These are phyloP conservation scores for Geoglossum cookeanum DNA, from an alignment of 2,329 filamentous ascomycete genomes.

Conservation along the genomic window DNA sequence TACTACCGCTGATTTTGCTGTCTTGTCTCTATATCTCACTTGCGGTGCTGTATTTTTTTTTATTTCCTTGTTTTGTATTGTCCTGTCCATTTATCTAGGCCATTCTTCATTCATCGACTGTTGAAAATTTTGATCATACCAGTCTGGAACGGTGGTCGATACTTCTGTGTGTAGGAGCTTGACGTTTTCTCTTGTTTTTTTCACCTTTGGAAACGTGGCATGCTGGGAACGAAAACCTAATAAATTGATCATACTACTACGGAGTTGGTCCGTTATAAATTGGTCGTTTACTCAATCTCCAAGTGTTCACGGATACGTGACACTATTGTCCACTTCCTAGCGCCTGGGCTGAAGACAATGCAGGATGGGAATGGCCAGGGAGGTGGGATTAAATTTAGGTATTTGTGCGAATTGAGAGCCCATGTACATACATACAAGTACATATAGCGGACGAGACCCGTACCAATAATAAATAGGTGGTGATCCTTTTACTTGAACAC, in stretches of 20 bases:
- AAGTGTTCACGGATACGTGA: not conserved
- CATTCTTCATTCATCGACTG: not conserved
- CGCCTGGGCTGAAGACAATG: not conserved
- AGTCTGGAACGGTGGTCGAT: slow-evolving; percentile 2
- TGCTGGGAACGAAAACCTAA: slow-evolving; percentile 2
- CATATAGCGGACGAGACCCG: no score
- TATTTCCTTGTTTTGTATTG: not conserved
- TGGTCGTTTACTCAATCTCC: not conserved
- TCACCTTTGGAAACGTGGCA: slow-evolving; percentile 1
- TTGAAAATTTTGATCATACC: not conserved
- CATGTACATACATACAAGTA: no score
- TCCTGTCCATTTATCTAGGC: not conserved
- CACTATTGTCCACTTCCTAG: slow-evolving; percentile 9
- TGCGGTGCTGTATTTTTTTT: not conserved
- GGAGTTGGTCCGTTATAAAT: not conserved
- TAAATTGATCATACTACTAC: slow-evolving; percentile 3
- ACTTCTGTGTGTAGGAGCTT: not conserved
- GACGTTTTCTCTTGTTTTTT: not conserved
- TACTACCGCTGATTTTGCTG: not conserved
- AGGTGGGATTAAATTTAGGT: no score
- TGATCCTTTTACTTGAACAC: not conserved
- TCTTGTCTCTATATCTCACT: not conserved
- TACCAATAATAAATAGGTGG: not conserved
- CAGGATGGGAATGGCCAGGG: no score
- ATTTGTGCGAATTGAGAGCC: no score